Evolutionary conservation across 1,284 basidiomycete genomes (phyloP).

Genomic region (Blastosporella zonata): DNA sequence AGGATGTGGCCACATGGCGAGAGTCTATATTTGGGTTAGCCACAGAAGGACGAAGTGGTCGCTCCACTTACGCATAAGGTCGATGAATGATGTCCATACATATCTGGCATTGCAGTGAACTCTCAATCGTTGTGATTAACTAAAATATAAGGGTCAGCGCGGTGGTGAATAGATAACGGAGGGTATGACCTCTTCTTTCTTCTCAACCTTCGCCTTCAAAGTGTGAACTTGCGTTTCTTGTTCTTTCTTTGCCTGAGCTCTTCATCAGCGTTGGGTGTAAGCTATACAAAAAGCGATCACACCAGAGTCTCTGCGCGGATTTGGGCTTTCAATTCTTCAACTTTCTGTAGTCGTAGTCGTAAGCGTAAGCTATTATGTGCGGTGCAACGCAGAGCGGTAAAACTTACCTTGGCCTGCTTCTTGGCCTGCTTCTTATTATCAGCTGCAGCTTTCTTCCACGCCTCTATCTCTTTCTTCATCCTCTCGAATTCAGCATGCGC

Average conservation of each 20-base stretch:
- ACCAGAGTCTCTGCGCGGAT: slow-evolving; percentile 22
- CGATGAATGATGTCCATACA: slow-evolving; percentile 65
- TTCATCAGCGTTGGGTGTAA: neutral
- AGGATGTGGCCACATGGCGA: slow-evolving; percentile 72
- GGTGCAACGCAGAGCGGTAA: neutral
- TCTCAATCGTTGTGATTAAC: slow-evolving; percentile 55
- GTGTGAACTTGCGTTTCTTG: slow-evolving; percentile 44
- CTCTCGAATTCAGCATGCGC: slow-evolving; percentile 42
- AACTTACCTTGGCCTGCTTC: slow-evolving; percentile 56
- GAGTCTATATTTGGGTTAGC: slow-evolving; percentile 38
- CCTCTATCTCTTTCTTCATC: slow-evolving; percentile 49
- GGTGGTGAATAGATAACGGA: neutral
- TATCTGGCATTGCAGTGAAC: slow-evolving; percentile 65
- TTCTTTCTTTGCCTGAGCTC: slow-evolving; percentile 46
- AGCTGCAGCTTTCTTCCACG: slow-evolving; percentile 40
- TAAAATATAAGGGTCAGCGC: slow-evolving; percentile 24
- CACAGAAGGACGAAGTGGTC: neutral
- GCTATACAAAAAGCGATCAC: neutral
- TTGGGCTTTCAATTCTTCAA: slow-evolving; percentile 47
- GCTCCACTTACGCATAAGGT: slow-evolving; percentile 57
- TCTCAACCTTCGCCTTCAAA: slow-evolving; percentile 45
- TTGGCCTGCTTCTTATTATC: slow-evolving; percentile 50
- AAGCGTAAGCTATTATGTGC: neutral
- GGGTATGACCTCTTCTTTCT: slow-evolving; percentile 52
- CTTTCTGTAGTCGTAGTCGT: slow-evolving; percentile 33